Conservation (phyloP, 805 yeast species). For the Torulaspora franciscae region DNA sequence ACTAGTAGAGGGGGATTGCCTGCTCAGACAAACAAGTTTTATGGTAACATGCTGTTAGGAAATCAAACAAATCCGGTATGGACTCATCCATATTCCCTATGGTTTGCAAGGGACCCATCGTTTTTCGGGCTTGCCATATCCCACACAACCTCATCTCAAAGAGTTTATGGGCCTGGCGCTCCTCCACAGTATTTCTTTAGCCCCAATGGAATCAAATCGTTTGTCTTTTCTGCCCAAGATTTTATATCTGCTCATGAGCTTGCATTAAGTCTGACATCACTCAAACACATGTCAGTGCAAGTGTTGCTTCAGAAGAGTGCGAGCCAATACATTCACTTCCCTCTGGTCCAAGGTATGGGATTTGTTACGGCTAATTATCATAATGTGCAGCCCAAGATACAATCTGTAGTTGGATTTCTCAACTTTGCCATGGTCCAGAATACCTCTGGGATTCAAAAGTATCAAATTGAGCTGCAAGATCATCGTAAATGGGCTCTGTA, state of each 20-base stretch:
- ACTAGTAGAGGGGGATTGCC: slow-evolving; percentile 36
- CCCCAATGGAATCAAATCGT: slow-evolving; percentile 61
- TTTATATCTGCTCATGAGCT: slow-evolving; percentile 30
- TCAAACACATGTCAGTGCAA: slow-evolving; percentile 37
- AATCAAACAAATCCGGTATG: slow-evolving; percentile 65
- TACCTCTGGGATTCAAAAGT: slow-evolving; percentile 46
- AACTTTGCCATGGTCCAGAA: slow-evolving; percentile 40
- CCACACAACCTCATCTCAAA: slow-evolving; percentile 53
- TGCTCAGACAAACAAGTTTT: slow-evolving; percentile 73
- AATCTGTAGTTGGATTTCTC: slow-evolving; percentile 63
- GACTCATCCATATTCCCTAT: slow-evolving; percentile 78
- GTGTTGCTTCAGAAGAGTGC: slow-evolving; percentile 26
- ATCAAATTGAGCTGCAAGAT: slow-evolving; percentile 49
- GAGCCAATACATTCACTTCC: slow-evolving; percentile 45
- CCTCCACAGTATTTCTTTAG: slow-evolving; percentile 61
- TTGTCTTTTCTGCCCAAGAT: slow-evolving; percentile 47
- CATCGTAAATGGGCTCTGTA: slow-evolving; percentile 65
- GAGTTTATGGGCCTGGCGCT: slow-evolving; percentile 59
- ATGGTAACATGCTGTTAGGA: slow-evolving; percentile 64
- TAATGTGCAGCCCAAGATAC: slow-evolving; percentile 48
- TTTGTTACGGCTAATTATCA: slow-evolving; percentile 64
- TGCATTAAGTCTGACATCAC: slow-evolving; percentile 28
- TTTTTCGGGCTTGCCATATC: slow-evolving; percentile 61
- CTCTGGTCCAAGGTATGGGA: slow-evolving; percentile 79
- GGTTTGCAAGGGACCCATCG: slow-evolving; percentile 51